phyloP scores from a whole-genome alignment of 2,329 filamentous ascomycete species.

The Aspergillus sojae region DNA sequence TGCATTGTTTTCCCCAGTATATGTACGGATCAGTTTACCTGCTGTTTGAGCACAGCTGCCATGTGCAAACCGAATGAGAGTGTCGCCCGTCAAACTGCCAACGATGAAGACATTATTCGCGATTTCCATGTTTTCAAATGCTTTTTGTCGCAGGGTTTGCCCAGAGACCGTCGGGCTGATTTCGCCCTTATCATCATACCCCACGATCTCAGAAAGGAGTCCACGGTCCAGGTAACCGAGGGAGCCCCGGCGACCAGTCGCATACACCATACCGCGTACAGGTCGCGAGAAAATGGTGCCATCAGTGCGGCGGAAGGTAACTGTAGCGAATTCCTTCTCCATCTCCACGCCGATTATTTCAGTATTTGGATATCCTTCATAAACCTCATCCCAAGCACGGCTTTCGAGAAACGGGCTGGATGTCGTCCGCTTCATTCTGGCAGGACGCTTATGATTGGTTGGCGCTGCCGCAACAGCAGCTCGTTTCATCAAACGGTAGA shows the following conservation, averaged over 20 bases:
- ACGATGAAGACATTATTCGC: conserved; percentile 57
- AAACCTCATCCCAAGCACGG: conserved; percentile 53
- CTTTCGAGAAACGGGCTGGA: conserved; percentile 51
- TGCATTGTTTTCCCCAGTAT: conserved; percentile 20
- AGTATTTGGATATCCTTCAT: conserved; percentile 60
- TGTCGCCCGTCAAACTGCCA: conserved; percentile 63
- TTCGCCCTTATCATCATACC: conserved; percentile 18
- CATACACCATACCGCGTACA: conserved; percentile 57
- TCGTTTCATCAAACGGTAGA: conserved; percentile 64
- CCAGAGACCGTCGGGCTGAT: conserved; percentile 49
- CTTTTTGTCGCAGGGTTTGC: conserved; percentile 57
- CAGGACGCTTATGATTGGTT: conserved; percentile 24
- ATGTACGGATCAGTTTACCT: conserved; percentile 49
- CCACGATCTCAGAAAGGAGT: conserved; percentile 53
- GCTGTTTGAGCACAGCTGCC: conserved; percentile 62
- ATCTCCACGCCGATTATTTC: conserved; percentile 46
- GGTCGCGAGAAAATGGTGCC: conserved; percentile 48
- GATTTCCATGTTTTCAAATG: conserved; percentile 56
- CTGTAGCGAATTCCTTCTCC: conserved; percentile 31
- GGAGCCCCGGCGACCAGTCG: conserved; percentile 59
- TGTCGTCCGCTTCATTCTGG: conserved; percentile 35
- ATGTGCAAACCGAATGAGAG: conserved; percentile 61
- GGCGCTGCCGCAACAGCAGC: conserved; percentile 38
- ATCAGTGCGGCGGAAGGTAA: conserved; percentile 49
- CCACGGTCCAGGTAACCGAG: conserved; percentile 53